These are phyloP conservation scores for Blastomyces silverae DNA, from an alignment of 2,329 filamentous ascomycete species.

Conservation along the genomic window DNA sequence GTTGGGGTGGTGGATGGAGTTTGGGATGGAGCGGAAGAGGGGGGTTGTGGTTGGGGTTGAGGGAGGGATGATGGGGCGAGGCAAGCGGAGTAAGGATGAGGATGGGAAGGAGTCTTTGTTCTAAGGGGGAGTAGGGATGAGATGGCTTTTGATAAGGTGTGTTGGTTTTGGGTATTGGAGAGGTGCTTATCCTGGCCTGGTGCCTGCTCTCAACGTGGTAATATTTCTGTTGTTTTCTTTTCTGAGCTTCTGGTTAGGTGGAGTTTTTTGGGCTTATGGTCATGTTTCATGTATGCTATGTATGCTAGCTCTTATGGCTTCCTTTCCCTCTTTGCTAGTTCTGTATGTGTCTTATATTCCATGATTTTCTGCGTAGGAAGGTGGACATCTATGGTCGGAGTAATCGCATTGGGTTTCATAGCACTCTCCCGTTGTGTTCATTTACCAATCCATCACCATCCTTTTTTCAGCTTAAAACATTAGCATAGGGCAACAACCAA, in stretches of 20 bases:
- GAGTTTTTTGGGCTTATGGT: background rate
- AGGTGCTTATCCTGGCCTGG: background rate
- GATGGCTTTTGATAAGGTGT: background rate
- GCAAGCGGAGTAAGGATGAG: background rate
- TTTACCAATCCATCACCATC: too few species aligned
- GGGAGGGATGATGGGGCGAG: background rate
- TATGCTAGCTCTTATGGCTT: too few species aligned
- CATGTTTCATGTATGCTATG: background rate
- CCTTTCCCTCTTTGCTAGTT: too few species aligned
- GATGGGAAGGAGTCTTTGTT: background rate
- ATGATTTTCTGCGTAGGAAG: background rate
- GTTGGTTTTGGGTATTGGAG: background rate
- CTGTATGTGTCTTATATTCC: background rate
- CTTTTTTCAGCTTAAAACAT: too few species aligned
- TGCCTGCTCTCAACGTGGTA: background rate
- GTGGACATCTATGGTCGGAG: background rate
- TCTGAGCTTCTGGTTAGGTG: background rate
- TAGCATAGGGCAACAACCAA: too few species aligned
- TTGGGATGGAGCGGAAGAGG: conserved; percentile 28
- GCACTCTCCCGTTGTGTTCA: too few species aligned
- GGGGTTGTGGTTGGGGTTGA: conserved; percentile 17
- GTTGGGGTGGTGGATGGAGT: conserved; percentile 30
- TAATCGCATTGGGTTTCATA: background rate
- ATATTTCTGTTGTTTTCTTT: background rate
- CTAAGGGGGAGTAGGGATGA: background rate